These are phyloP conservation scores for Penicillium pancosmium DNA, from an alignment of 495 filamentous ascomycete genomes.

Conservation along the genomic window DNA sequence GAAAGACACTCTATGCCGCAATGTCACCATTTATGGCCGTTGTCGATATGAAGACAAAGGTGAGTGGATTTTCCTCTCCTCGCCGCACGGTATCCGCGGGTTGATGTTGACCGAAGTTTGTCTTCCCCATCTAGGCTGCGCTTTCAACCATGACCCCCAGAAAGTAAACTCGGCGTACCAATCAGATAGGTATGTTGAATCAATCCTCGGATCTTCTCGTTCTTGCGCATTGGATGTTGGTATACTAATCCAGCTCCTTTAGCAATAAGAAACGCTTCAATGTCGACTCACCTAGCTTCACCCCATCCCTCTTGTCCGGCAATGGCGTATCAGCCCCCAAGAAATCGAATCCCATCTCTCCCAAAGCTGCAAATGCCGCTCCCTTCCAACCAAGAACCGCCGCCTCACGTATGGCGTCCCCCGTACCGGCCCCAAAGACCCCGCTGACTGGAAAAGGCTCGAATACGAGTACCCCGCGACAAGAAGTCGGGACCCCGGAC, in stretches of 20 bases:
- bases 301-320: conserved; percentile 63
- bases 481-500: conserved; percentile 51
- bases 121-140: conserved; percentile 60
- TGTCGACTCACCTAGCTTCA: conserved; percentile 95
- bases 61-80: conserved; percentile 19
- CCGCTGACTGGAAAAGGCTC: conserved; percentile 44
- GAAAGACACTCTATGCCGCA: conserved; percentile 89
- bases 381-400: conserved; percentile 77
- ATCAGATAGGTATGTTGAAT: conserved; percentile 55
- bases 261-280: conserved; percentile 81
- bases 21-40: conserved; percentile 91
- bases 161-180: conserved; percentile 56
- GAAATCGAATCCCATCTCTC: conserved; percentile 73
- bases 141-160: conserved; percentile 84
- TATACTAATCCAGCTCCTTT: conserved; percentile 3
- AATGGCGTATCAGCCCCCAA: conserved; percentile 52
- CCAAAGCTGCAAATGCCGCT: conserved; percentile 85
- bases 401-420: conserved; percentile 42
- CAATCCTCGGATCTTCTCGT: too few species aligned
- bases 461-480: conserved; percentile 50
- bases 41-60: conserved; percentile 90
- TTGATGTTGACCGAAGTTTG: conserved; percentile 32
- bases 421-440: conserved; percentile 5
- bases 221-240: neutral
- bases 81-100: conserved; percentile 5